These are phyloP conservation scores for Trichothecium sympodiale DNA, from an alignment of 2,329 filamentous ascomycete genomes.

Conservation along the genomic window DNA sequence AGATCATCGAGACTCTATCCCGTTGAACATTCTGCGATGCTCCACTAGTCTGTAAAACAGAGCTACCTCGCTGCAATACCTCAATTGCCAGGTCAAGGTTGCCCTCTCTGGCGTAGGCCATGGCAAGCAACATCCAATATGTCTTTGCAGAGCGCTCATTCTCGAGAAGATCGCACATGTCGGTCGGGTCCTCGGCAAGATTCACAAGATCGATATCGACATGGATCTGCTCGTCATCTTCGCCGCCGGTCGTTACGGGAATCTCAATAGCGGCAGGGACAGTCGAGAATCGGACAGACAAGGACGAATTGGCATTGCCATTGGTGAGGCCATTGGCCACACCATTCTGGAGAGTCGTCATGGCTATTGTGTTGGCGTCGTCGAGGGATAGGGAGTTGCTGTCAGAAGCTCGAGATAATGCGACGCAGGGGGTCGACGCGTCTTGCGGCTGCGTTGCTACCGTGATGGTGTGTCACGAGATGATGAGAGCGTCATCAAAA, in stretches of 20 bases:
- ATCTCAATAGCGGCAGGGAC: conserved; percentile 57
- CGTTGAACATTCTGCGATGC: conserved; percentile 47
- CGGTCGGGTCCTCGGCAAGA: conserved; percentile 84
- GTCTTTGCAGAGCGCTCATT: conserved; percentile 84
- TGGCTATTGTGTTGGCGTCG: conserved; percentile 12
- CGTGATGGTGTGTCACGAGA: neutral
- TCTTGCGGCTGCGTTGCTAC: neutral
- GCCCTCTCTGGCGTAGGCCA: conserved; percentile 92
- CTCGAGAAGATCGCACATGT: conserved; percentile 89
- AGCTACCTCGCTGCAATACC: conserved; percentile 62
- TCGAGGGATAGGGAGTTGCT: neutral
- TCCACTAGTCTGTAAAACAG: conserved; percentile 53
- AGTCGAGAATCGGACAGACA: conserved; percentile 50
- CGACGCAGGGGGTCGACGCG: conserved; percentile 1
- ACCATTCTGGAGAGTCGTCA: conserved; percentile 33
- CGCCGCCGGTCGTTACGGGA: conserved; percentile 51
- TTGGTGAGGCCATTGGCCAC: conserved; percentile 31
- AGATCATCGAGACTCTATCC: conserved; percentile 76
- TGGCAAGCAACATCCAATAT: conserved; percentile 96
- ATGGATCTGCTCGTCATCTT: conserved; percentile 42
- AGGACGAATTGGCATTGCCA: conserved; percentile 22
- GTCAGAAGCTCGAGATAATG: neutral
- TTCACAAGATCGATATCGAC: conserved; percentile 92
- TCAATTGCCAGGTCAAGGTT: conserved; percentile 79
- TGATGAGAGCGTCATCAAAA: neutral